These are phyloP conservation scores for Candida manassasensis DNA, from an alignment of 805 yeast species.

Conservation along the genomic window DNA sequence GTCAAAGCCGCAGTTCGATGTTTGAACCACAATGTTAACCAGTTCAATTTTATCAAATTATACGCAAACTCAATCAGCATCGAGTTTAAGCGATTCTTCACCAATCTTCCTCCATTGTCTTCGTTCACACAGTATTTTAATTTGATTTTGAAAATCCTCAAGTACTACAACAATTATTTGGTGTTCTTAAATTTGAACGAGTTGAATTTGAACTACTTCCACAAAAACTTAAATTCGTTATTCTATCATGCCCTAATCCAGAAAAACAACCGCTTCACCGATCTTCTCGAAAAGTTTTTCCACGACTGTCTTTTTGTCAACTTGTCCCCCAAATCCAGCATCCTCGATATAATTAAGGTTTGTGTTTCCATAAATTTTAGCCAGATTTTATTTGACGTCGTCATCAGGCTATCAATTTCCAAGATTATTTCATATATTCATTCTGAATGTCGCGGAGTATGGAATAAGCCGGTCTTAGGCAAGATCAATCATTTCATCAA, in stretches of 20 bases:
- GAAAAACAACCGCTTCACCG: constrained; percentile 5
- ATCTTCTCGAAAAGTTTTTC: constrained; percentile 9
- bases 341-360: constrained; percentile 16
- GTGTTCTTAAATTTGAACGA: constrained; percentile 19
- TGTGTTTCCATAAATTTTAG: constrained; percentile 18
- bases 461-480: constrained; percentile 35
- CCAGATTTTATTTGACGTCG: constrained; percentile 19
- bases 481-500: constrained; percentile 35
- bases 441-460: constrained; percentile 25
- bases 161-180: constrained; percentile 21
- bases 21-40: constrained; percentile 28
- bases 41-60: constrained; percentile 28
- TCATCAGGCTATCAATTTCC: constrained; percentile 34
- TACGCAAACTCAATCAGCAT: constrained; percentile 28
- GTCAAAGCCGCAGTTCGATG: constrained; percentile 35
- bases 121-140: constrained; percentile 11
- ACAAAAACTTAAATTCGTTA: constrained; percentile 26
- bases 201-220: constrained; percentile 18
- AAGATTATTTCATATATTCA: constrained; percentile 30
- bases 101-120: constrained; percentile 8
- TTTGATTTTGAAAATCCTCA: constrained; percentile 15
- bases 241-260: constrained; percentile 16
- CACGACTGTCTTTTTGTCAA: constrained; percentile 8
- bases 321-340: constrained; percentile 6
- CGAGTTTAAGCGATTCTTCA: constrained; percentile 12